Evolutionary conservation across 179 eudicot species (phyloP), one percentile per base, ranked within the genome.

Genomic region (Carnegiea gigantea): DNA sequence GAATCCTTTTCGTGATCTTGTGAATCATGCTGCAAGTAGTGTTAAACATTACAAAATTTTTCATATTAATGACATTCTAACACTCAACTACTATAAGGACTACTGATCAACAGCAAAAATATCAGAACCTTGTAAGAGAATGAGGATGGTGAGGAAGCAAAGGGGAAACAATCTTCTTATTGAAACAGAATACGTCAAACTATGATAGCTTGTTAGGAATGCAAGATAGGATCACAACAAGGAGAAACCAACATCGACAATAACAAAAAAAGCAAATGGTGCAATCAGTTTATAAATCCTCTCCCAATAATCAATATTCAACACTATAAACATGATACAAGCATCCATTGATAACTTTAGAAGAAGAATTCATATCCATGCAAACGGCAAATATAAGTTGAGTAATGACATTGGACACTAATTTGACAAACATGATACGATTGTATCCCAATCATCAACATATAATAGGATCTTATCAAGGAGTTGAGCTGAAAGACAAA

Each of bases 1-100:
- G 90, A 76, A 78, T 77, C 86, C 64, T 78, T 84, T 3, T 83
- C 89, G 54, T 60, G 73, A 60, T 67, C 87, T 51, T 65, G 84
- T 20, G 83, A 83, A 78, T 86, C 85, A 60, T 60, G 83, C 90
- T 86, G 88, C 82, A 81, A 33, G 20, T 46, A 24, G 62, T 14
- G 26, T 38, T 44, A 17, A 1, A 1, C 4, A 51, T 85, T 28
- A 77, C 44, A 60, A 76, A 82, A 26, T 23, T 62, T 62, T 62
- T 62, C 26, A 72, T 46, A 28, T 5, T 4, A 7, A 79, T 24
- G 54, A 18, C 70, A 43, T 14, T 30, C 28, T 48, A 20, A 60
- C 17, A 13, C 36, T 57, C 53, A 8, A 49, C 30, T 5, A 24
- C 38, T 14, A 23, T 33, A 9, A 70, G 14, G 57, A 51, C 15